Evolutionary conservation across 2,329 filamentous ascomycete genomes (phyloP), one percentile per base, ranked within the genome.

Genomic region (Truncatella angustata): DNA sequence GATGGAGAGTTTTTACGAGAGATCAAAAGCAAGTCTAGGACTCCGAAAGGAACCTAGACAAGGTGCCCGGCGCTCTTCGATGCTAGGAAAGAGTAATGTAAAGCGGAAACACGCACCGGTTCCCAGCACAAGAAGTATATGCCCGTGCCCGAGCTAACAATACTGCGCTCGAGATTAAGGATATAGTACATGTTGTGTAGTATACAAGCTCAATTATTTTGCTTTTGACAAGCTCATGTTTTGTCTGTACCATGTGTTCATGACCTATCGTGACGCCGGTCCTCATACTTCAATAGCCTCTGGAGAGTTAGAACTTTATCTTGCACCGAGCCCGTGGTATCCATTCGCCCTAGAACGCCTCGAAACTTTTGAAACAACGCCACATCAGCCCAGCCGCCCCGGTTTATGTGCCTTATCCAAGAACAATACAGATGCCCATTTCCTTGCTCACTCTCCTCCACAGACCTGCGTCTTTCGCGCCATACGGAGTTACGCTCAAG

Each of bases 401-500:
- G 11, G 9, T 28, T 7, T 21, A 10, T 9, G n/a, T 10, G 34
- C n/a, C 30, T 74, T 63, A 83, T 16, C 81, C 81, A 71, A 85
- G 82, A 26, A 85, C 79, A 60, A 85, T 78, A 45, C 73, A 80
- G 18, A 84, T 73, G 2, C 80, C 81, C 74, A 79, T 80, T 54
- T 84, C 80, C 52, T 73, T 68, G 60, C 80, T 81, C n/a, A 85
- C 76, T 49, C 68, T 68, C 62, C 80, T 74, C 81, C 81, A 84
- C 36, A 82, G 60, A 54, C 81, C 78, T 6, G 63, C 54, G 23
- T 59, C 58, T 35, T 58, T 55, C 46, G 56, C 57, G 6, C 57
- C 57, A 49, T 51, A 56, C 48, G 54, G 20, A 60, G 63, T 51
- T 39, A 63, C 54, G 54, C 62, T 54, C 9, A 58, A 52, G 9